Conservation (phyloP, 257 asterid genomes). For the Solanum habrochaites region DNA sequence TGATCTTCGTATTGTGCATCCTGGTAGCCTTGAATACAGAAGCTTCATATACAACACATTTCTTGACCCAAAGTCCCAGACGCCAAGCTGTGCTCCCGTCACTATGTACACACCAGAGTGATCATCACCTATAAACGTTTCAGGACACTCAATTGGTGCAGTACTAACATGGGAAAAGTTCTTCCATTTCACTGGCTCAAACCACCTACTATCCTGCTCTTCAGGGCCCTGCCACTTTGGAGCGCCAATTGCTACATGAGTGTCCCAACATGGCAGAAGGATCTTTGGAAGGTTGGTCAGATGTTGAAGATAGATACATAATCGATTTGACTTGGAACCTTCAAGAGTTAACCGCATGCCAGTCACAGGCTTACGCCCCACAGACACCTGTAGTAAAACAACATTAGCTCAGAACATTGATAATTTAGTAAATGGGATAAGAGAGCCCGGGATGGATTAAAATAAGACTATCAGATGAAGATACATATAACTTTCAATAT, state of each 20-base stretch:
- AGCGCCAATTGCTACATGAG: conserved; percentile 70
- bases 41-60: conserved; percentile 69
- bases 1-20: conserved; percentile 63
- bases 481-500: not conserved
- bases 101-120: conserved; percentile 49
- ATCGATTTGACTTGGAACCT: conserved; percentile 67
- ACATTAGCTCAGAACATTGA: not conserved
- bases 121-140: conserved; percentile 42
- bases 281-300: conserved; percentile 54
- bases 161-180: conserved; percentile 75
- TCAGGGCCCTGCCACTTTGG: conserved; percentile 93
- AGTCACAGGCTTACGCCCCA: conserved; percentile 76
- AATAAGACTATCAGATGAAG: not conserved
- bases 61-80: conserved; percentile 83
- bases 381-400: conserved; percentile 40
- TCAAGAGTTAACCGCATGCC: conserved; percentile 68
- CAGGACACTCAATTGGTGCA: conserved; percentile 71
- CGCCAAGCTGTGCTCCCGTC: conserved; percentile 83
- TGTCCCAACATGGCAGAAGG: conserved; percentile 71
- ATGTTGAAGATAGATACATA: conserved; percentile 60
- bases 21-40: conserved; percentile 56
- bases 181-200: conserved; percentile 82
- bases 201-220: conserved; percentile 89
- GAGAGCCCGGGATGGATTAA: not conserved
- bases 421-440: not conserved